Conservation (phyloP, 768 basidiomycete genomes). For the Mycena capillaripes region DNA sequence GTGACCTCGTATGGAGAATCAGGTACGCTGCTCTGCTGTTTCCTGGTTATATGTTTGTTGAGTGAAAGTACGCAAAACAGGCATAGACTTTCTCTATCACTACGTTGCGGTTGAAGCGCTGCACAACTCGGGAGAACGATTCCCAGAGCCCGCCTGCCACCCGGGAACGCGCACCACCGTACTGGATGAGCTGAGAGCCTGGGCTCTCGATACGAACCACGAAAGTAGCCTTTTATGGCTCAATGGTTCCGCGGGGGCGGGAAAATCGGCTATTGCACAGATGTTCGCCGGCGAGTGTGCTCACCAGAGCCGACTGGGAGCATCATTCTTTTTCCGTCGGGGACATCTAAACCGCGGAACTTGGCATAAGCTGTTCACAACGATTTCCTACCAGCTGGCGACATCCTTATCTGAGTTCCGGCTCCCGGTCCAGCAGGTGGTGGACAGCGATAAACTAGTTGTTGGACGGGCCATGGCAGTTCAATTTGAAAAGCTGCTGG, state of each 20-base stretch:
- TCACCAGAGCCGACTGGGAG: conserved; percentile 11
- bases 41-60: neutral
- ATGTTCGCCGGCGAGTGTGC: conserved; percentile 21
- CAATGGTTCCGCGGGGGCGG: neutral
- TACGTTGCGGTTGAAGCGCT: neutral
- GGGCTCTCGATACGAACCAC: neutral
- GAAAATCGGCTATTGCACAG: neutral
- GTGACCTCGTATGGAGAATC: neutral
- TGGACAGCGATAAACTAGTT: conserved; percentile 31
- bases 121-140: conserved; percentile 11
- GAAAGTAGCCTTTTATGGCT: neutral
- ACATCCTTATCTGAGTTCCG: conserved; percentile 6
- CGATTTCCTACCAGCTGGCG: conserved; percentile 44
- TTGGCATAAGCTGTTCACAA: conserved; percentile 41
- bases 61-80: too few relatives aligned
- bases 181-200: neutral
- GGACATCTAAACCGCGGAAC: conserved; percentile 41
- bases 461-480: conserved; percentile 3
- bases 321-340: conserved; percentile 51
- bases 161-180: neutral
- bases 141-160: too few relatives aligned
- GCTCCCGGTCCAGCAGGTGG: conserved; percentile 5
- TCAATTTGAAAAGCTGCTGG: conserved; percentile 36
- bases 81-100: conserved; percentile 42
- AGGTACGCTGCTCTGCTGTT: neutral